Evolutionary conservation across 2,329 filamentous ascomycete genomes (phyloP), one percentile per base, ranked within the genome.

Genomic region (Thermoascus crustaceus): DNA sequence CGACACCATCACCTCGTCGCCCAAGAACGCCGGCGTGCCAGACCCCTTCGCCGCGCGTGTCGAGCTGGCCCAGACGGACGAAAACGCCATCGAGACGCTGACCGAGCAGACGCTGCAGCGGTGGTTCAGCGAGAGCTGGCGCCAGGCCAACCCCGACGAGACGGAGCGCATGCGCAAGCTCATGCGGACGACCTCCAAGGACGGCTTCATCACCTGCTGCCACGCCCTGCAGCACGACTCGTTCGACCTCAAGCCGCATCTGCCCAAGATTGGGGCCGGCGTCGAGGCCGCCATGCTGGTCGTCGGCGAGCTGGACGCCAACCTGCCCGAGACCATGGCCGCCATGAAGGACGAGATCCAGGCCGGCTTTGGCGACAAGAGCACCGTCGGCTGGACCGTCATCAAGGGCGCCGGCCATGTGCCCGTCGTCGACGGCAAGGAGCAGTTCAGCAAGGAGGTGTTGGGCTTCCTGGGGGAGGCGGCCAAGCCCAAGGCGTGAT

Each of bases 161-260:
- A 48, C 60, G 5, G 41, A 44, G 9, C 52, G 63, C 0, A 52
- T 68, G 48, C 50, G 52, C 5, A 32, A 31, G 1, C 32, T 58
- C 25, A 68, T 68, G 65, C 40, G 45, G 3, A 48, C 45, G 9
- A 66, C 63, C 0, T 61, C 47, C 5, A 20, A 66, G 4, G 61
- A 63, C 10, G 65, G 66, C 1, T 64, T 65, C 32, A 61, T 64
- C 43, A 53, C 64, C 4, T 68, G 64, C 30, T 62, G 55, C 18
- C 48, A 58, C 5, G 66, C 65, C 7, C 49, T 68, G 11, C 40
- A 52, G 8, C 59, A 54, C 37, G 21, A 49, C 14, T 53, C 46
- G 0, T 68, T 66, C 38, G 63, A 69, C 43, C 43, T 68, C 10
- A 50, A 56, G 2, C 60, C 58, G n/a, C 43, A 61, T 3, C 26